Base-by-base conservation (phyloP, 257 asterid genomes). In the Voacanga thouarsii region DNA sequence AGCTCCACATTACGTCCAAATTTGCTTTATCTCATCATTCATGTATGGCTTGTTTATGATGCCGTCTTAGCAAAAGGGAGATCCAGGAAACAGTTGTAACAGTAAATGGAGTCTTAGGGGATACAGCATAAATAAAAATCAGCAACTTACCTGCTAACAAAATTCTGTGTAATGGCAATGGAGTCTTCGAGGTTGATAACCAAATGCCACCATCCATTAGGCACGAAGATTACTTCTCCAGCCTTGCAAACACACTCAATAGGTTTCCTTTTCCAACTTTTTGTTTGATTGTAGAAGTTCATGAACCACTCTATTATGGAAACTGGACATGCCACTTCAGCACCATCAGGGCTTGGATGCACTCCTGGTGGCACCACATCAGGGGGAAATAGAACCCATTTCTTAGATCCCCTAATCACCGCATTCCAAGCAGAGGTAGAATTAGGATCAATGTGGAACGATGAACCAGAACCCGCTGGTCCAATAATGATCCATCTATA, bases 361-460 rank as follows among this genome's bases (percentile, higher is more conserved):
- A 96, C 99, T 33, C 99, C 99, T n/a, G 98, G 99, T 7, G 98
- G 99, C 76, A 90, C 97, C 80, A 90, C 92, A 77, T 93, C 97
- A 7, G 99, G 99, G 41, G 98, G 98, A 61, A 96, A 93, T 81
- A 96, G 74, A 33, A 96, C 87, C 99, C 99, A 96, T 87, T 96
- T 96, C 85, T 96, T 96, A 77, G 97, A 92, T 49, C 99, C 99
- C 81, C 90, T 90, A 65, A 89, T 82, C 84, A 96, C 92, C 0
- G 99, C 99, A 86, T 96, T 96, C 99, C 99, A 96, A 82, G 99
- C 99, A 18, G 99, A 93, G 57, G 99, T 96, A 15, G 98, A 92
- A 86, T 96, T 96, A 72, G 99, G 99, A 85, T 96, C 99, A 15
- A 96, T 90, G 82, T 96, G 99, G 76, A 96, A 96, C 11, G 99